phyloP scores from a whole-genome alignment of 345 rosid genomes.

The Salix purpurea region DNA sequence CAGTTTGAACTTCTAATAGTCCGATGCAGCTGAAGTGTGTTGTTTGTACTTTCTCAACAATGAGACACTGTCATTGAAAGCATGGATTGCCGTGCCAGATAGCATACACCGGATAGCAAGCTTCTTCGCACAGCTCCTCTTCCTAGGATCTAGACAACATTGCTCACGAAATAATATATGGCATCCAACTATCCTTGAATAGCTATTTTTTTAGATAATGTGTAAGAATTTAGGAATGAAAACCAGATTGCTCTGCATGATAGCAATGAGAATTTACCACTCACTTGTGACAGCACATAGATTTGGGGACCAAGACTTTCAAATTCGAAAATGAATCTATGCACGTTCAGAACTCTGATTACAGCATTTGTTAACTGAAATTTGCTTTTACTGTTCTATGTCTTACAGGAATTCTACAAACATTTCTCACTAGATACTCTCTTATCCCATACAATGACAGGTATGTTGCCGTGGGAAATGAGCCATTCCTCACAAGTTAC shows the following conservation, averaged over 20 bases:
- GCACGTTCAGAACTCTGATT: not conserved
- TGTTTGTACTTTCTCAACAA: constrained; percentile 9
- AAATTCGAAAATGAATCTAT: not conserved
- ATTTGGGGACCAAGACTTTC: not conserved
- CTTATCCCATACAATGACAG: constrained; percentile 33
- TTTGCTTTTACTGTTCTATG: not conserved
- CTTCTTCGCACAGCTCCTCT: constrained; percentile 18
- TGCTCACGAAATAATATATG: constrained; percentile 26
- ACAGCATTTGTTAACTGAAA: not conserved
- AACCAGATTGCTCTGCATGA: not conserved
- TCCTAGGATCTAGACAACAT: constrained; percentile 21
- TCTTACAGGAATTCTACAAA: not conserved
- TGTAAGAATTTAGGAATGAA: not conserved
- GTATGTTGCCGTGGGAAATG: constrained; percentile 92
- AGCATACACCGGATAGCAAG: constrained; percentile 23
- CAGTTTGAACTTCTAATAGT: constrained; percentile 24
- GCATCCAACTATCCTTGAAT: constrained; percentile 6
- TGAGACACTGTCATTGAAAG: constrained; percentile 20
- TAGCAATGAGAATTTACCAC: not conserved
- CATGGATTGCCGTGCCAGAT: constrained; percentile 28
- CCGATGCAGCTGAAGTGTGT: constrained; percentile 26
- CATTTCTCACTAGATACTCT: constrained; percentile 1
- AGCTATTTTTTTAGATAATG: constrained; percentile 10
- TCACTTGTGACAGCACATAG: not conserved
- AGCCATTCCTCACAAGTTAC: constrained; percentile 81